phyloP scores from a whole-genome alignment of 139 green algal species.

The Closterium sp. region DNA sequence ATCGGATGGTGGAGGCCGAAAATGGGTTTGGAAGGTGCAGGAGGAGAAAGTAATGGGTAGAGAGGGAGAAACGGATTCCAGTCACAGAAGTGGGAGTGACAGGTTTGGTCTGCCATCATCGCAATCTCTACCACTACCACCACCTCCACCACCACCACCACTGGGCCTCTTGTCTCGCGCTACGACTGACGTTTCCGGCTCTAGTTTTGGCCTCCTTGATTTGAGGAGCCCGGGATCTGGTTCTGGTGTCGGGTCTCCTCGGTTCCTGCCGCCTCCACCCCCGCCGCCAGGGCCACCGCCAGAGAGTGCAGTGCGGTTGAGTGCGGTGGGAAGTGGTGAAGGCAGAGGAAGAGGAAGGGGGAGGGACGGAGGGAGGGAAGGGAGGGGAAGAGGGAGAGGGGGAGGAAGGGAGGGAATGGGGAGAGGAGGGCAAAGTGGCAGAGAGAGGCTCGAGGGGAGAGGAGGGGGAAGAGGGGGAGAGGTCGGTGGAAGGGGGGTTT shows the following conservation, averaged over 20 bases:
- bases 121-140: not conserved
- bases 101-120: not conserved
- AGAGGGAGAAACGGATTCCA: not conserved
- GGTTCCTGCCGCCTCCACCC: not conserved
- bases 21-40: not conserved
- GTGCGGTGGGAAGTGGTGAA: not conserved
- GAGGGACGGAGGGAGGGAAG: not conserved
- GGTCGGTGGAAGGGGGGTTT: not conserved
- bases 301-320: not conserved
- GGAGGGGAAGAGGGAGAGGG: not conserved
- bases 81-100: not conserved
- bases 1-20: not conserved
- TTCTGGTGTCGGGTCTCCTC: not conserved
- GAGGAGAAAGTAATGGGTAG: not conserved
- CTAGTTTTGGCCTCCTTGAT: too few relatives aligned
- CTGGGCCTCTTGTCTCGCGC: not conserved
- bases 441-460: not conserved
- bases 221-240: too few relatives aligned
- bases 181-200: not conserved
- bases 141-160: not conserved
- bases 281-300: too few relatives aligned
- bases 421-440: not conserved
- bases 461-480: not conserved
- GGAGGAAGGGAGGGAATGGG: not conserved
- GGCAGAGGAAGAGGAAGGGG: not conserved